Percentiles rank a stretch among this genome's conserved stretches.
These are phyloP conservation scores for Pleomassaria siparia DNA, from an alignment of 2,329 filamentous ascomycete genomes.

Conservation along the genomic window DNA sequence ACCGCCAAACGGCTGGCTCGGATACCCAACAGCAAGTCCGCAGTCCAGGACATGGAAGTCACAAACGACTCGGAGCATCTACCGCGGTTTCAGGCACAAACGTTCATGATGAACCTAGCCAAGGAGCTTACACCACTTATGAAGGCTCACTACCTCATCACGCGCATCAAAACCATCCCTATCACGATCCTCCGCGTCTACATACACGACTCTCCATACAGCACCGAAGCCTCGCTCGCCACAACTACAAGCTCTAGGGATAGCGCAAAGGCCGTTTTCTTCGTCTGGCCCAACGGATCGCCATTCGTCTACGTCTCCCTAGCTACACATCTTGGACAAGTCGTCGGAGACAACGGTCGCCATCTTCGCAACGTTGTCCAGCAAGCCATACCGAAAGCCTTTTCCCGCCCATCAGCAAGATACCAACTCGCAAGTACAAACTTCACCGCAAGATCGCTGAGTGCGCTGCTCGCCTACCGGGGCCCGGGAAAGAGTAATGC, in stretches of 20 bases:
- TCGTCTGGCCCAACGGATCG: slow-evolving; percentile 80
- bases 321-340: slow-evolving; percentile 41
- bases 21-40: slow-evolving; percentile 30
- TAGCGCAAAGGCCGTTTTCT: slow-evolving; percentile 70
- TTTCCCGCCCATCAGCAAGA: slow-evolving; percentile 72
- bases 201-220: slow-evolving; percentile 79
- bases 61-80: slow-evolving; percentile 44
- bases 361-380: slow-evolving; percentile 71
- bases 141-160: slow-evolving; percentile 81
- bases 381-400: slow-evolving; percentile 78
- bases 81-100: slow-evolving; percentile 77
- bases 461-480: slow-evolving; percentile 67
- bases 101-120: slow-evolving; percentile 76
- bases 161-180: slow-evolving; percentile 68
- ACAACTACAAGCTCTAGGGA: slow-evolving; percentile 49
- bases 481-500: slow-evolving; percentile 71
- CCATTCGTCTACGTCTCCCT: slow-evolving; percentile 71
- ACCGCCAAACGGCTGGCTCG: slow-evolving; percentile 53
- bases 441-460: slow-evolving; percentile 70
- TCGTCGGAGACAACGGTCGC: slow-evolving; percentile 41
- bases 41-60: slow-evolving; percentile 38
- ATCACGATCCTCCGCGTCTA: slow-evolving; percentile 77
- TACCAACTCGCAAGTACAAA: slow-evolving; percentile 70
- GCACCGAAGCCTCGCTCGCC: slow-evolving; percentile 48
- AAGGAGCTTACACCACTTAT: slow-evolving; percentile 73